These are phyloP conservation scores for Cladophialophora exuberans DNA, from an alignment of 2,329 filamentous ascomycete genomes.

Conservation along the genomic window DNA sequence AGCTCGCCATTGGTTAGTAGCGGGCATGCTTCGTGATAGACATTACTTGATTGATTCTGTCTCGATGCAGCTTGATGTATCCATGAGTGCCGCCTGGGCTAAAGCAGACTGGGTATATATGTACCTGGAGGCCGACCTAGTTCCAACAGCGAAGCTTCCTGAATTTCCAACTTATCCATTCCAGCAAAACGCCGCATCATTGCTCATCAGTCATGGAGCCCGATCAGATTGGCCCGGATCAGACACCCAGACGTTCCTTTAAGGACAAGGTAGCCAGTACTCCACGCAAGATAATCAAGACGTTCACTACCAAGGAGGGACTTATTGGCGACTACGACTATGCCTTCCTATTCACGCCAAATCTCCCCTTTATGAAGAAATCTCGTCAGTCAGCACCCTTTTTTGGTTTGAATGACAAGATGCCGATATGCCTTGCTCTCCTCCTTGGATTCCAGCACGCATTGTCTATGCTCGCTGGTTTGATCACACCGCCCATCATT, in stretches of 20 bases:
- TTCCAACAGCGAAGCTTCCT: background rate
- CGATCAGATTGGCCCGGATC: slow-evolving; percentile 49
- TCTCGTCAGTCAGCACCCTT: slow-evolving; percentile 62
- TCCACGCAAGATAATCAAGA: slow-evolving; percentile 38
- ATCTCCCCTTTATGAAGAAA: slow-evolving; percentile 78
- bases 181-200: background rate
- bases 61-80: no score
- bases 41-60: no score
- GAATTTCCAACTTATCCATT: background rate
- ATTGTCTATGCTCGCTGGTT: slow-evolving; percentile 65
- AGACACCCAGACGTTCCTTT: slow-evolving; percentile 40
- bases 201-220: slow-evolving; percentile 26
- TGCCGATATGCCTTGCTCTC: slow-evolving; percentile 68
- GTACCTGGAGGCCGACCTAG: no score
- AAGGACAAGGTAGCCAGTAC: slow-evolving; percentile 36
- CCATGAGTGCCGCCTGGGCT: no score
- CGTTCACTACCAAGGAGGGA: slow-evolving; percentile 61
- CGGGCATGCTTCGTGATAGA: no score
- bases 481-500: slow-evolving; percentile 67
- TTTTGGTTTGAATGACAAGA: slow-evolving; percentile 68
- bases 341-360: slow-evolving; percentile 80
- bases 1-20: no score
- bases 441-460: slow-evolving; percentile 72
- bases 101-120: no score
- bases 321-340: slow-evolving; percentile 88